phyloP scores from a whole-genome alignment of 371 early-diverging fungal species.

The Mortierella sp. region DNA sequence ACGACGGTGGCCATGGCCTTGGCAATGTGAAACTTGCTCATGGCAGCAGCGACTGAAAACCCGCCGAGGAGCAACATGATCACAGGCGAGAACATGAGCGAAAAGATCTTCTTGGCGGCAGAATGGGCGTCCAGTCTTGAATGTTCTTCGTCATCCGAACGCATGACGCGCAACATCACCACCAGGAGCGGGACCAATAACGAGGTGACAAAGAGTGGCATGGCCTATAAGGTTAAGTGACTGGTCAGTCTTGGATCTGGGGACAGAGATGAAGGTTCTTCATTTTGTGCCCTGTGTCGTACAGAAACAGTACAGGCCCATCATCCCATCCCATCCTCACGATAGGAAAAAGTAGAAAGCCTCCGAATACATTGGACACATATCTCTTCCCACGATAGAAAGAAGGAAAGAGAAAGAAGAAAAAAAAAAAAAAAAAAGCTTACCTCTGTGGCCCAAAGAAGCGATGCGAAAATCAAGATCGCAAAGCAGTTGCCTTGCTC shows the following conservation, averaged over 20 bases:
- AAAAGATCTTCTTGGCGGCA: conserved; percentile 85
- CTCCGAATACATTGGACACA: no score
- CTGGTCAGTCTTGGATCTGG: neutral
- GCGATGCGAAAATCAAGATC: conserved; percentile 85
- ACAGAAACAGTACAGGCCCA: neutral
- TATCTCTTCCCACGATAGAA: neutral
- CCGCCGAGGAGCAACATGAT: conserved; percentile 97
- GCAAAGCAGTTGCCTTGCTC: conserved; percentile 87
- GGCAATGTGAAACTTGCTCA: conserved; percentile 93
- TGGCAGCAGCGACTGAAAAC: conserved; percentile 93
- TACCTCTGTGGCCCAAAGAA: conserved; percentile 96
- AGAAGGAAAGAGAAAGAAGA: neutral
- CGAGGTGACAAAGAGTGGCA: conserved; percentile 95
- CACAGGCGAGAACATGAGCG: conserved; percentile 94
- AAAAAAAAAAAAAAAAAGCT: conserved; percentile 4
- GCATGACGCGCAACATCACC: conserved; percentile 86
- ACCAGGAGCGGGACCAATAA: conserved; percentile 89
- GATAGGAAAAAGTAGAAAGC: neutral
- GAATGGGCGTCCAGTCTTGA: conserved; percentile 72
- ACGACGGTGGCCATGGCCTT: conserved; percentile 89
- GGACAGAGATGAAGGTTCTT: neutral
- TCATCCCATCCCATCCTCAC: neutral
- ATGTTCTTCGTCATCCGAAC: conserved; percentile 60
- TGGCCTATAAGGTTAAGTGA: conserved; percentile 61
- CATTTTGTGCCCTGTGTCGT: neutral